Percentiles rank a stretch among this genome's conserved stretches.
phyloP scores from a whole-genome alignment of 2,329 filamentous ascomycete genomes.

The Thyridium curvatum region DNA sequence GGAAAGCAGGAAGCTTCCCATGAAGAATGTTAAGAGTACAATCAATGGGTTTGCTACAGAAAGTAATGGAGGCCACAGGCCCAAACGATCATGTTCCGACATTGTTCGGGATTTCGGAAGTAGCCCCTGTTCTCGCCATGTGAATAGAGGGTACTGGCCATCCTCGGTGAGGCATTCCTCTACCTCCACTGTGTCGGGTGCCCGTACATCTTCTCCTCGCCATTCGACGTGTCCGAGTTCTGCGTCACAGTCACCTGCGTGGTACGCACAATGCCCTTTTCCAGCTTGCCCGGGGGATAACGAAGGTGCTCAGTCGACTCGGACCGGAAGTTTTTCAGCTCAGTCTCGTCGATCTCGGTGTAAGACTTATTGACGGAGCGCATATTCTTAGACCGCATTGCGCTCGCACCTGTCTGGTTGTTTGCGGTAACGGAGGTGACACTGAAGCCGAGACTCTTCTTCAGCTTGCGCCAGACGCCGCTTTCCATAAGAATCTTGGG shows the following conservation, averaged over 20 bases:
- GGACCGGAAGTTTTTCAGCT: constrained; percentile 6
- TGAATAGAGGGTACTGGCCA: no score
- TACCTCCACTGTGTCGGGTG: constrained; percentile 7
- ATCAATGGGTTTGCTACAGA: neutral
- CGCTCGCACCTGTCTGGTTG: constrained; percentile 3
- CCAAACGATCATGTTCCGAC: neutral
- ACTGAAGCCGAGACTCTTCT: constrained; percentile 11
- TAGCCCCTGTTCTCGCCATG: no score
- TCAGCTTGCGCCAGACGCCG: constrained; percentile 10
- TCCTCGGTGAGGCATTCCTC: no score
- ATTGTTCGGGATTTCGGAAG: no score
- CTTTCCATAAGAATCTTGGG: constrained; percentile 11
- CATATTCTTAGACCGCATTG: constrained; percentile 5
- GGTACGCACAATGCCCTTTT: constrained; percentile 6
- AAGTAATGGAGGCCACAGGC: neutral
- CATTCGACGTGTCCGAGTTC: constrained; percentile 1
- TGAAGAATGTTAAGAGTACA: neutral
- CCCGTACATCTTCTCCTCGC: constrained; percentile 1
- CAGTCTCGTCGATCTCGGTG: constrained; percentile 6
- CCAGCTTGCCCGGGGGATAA: neutral
- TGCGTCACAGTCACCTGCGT: constrained; percentile 6
- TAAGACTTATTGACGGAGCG: constrained; percentile 7
- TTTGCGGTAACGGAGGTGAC: neutral
- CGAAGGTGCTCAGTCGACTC: constrained; percentile 8
- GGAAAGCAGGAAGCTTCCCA: neutral